Evolutionary conservation across 2,329 filamentous ascomycete genomes (phyloP).

Genomic region (Trichoderma afroharzianum): DNA sequence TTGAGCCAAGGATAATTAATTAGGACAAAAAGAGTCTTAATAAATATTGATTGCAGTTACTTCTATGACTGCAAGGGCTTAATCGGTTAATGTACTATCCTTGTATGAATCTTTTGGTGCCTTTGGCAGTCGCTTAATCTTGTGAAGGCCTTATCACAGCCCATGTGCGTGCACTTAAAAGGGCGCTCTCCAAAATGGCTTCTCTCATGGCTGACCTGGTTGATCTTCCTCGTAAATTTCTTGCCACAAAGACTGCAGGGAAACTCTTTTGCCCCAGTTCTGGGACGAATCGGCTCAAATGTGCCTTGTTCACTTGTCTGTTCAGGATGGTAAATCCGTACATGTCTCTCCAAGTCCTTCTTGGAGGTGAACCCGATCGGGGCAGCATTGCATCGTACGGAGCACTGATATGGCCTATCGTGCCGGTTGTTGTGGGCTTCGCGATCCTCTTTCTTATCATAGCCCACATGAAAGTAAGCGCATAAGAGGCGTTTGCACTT

Average conservation of each 20-base stretch:
- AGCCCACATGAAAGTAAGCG: background rate
- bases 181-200: constrained; percentile 7
- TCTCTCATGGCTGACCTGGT: background rate
- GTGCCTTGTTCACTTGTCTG: background rate
- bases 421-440: constrained; percentile 1
- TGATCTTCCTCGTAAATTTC: background rate
- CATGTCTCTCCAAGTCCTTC: background rate
- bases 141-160: background rate
- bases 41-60: background rate
- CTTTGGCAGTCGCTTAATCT: background rate
- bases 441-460: background rate
- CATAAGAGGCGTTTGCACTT: constrained; percentile 1
- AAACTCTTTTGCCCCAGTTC: background rate
- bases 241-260: background rate
- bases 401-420: background rate
- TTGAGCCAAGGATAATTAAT: background rate
- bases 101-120: background rate
- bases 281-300: background rate
- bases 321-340: background rate
- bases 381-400: background rate
- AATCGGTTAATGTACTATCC: background rate
- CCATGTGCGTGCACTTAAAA: background rate
- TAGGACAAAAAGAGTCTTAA: background rate
- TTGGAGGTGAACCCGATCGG: background rate
- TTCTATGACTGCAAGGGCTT: background rate